Evolutionary conservation across 2,329 filamentous ascomycete species (phyloP), one percentile per base, ranked within the genome.

Genomic region (Amauroascus niger): DNA sequence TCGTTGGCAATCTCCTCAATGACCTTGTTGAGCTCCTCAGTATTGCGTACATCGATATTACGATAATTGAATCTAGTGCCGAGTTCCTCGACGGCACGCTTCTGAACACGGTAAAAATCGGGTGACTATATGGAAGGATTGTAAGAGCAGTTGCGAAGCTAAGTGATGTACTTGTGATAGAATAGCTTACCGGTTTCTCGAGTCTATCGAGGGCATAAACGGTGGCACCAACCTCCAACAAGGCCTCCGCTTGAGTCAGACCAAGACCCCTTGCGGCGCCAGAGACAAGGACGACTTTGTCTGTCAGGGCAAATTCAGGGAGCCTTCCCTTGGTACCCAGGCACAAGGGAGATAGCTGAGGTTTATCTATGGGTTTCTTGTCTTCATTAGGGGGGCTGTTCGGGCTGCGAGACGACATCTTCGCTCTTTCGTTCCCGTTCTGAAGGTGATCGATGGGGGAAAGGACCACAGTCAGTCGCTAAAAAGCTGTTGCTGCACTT

Each of bases 21-120:
- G 50, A 86, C 77, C 40, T 73, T 74, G 66, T 90, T 84, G 44
- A 95, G 76, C 37, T 75, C 69, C 3, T 76, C 73, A 20, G 84
- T 82, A 64, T 93, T 82, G 28, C 87, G 81, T 16, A 95, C 87
- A 65, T 95, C 89, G 56, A 90, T 80, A 59, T 84, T 81, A 64
- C 84, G 82, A 74, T 94, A 95, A 51, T 82, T 76, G 41, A 93
- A 70, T 46, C 77, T 79, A 1, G 82, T 84, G 60, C 77, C 79
- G n/a, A 88, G 76, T 63, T 85, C 80, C 44, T 78, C 71, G 32
- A 72, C 71, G 37, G 86, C 85, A 49, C 80, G 78, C 58, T 78
- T 73, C 49, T 84, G 82, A 52, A 90, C 76, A 37, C 72, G 71
- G 54, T 77, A 77, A 68, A 90, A 93, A 55, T 82, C 79, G 1